Evolutionary conservation across 202 grass and related monocot species (phyloP), one percentile per base, ranked within the genome.

Genomic region (Saccharum hybrid): DNA sequence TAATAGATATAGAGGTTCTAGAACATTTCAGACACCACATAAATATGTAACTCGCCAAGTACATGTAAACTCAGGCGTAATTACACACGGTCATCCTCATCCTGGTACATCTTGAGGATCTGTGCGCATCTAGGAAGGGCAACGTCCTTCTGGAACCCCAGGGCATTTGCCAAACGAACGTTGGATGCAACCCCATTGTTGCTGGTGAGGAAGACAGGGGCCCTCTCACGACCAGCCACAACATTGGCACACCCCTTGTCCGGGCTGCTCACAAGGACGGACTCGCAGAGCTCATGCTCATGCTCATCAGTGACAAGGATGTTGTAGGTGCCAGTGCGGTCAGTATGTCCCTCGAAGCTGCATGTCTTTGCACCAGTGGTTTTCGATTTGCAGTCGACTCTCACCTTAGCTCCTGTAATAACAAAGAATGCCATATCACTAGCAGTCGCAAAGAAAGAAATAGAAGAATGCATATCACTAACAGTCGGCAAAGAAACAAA

Each of bases 161-260:
- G 73, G 14, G 96, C 82, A 43, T 95, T 98, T 4, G 91, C 96
- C 48, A 85, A 59, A 64, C 91, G 88, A 18, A 91, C 74, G 72
- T 95, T 78, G 21, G 92, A 95, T 16, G 66, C 51, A 38, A 98
- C 84, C 10, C 96, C 96, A 4, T 92, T 98, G 75, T 98, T 98
- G 89, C 74, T 92, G 31, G 86, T 95, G 71, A 98, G 89, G 96
- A 92, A 98, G 42, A 95, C 96, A 0, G 84, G 90, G 10, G 96
- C 89, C n/a, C 77, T 92, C 78, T 94, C 96, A 33, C 96, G 90
- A 16, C 96, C 92, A 34, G 71, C 82, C 66, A 98, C 79, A 3
- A 66, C 1, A 75, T 82, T 85, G 48, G 89, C 85, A 80, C 92
- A 95, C 4, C 60, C 72, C 19, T 28, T 85, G n/a, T n/a, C n/a